Percentiles rank a stretch among this genome's conserved stretches.
These are phyloP conservation scores for Arabidopsis arenosa DNA, from an alignment of 345 rosid genomes.

Conservation along the genomic window DNA sequence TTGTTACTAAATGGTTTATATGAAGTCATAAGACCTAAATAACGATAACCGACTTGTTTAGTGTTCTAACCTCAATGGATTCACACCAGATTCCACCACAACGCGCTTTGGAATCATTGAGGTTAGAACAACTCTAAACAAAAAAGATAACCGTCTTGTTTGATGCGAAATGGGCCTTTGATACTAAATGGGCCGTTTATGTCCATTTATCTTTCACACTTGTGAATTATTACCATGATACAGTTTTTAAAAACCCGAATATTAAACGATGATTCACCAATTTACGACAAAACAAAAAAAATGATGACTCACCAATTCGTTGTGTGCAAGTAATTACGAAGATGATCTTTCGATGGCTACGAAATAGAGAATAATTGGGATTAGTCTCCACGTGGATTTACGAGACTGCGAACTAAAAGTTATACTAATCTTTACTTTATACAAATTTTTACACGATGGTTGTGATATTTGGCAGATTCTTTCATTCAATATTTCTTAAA, in stretches of 20 bases:
- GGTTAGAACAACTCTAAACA: too few relatives aligned
- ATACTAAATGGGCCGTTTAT: not conserved
- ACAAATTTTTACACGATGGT: not conserved
- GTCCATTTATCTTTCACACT: not conserved
- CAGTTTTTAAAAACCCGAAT: not conserved
- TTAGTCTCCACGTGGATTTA: slow-evolving; percentile 33
- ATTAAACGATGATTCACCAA: not conserved
- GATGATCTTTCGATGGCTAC: slow-evolving; percentile 13
- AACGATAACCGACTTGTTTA: not conserved
- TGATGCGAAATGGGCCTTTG: too few relatives aligned
- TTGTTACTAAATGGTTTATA: not conserved
- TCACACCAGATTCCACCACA: not conserved
- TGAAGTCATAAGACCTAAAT: too few relatives aligned
- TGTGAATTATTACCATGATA: not conserved
- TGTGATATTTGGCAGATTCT: not conserved
- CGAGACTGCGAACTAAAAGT: not conserved
- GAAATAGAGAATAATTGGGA: slow-evolving; percentile 9
- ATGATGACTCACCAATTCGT: slow-evolving; percentile 14
- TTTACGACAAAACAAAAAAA: not conserved
- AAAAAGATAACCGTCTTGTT: too few relatives aligned
- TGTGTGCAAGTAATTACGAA: slow-evolving; percentile 35
- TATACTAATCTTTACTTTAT: not conserved
- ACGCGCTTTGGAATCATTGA: not conserved
- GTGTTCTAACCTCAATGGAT: not conserved
- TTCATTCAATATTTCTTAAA: not conserved